Evolutionary conservation across 2,329 filamentous ascomycete genomes (phyloP).

Genomic region (Rutstroemia sp.): DNA sequence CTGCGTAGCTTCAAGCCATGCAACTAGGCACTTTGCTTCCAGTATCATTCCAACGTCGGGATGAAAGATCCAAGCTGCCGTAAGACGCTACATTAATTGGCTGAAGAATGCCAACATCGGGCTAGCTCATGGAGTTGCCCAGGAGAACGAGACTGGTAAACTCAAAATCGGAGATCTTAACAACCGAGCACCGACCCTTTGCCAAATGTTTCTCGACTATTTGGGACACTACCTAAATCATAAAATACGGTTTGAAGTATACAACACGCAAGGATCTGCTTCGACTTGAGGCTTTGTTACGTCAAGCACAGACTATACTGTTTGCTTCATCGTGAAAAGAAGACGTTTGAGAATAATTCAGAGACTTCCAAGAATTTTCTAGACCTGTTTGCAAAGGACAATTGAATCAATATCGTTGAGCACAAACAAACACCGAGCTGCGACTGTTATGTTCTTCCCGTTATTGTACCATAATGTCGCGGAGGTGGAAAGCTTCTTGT

Average conservation of each 20-base stretch:
- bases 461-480: no score
- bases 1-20: slow-evolving; percentile 3
- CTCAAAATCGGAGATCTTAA: not conserved
- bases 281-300: not conserved
- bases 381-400: not conserved
- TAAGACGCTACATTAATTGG: not conserved
- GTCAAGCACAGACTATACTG: not conserved
- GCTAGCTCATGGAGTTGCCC: not conserved
- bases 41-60: no score
- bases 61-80: no score
- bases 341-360: not conserved
- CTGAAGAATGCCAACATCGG: not conserved
- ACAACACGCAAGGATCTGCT: not conserved
- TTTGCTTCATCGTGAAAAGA: not conserved
- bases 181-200: slow-evolving; percentile 1
- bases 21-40: not conserved
- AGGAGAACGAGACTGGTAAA: not conserved
- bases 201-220: not conserved
- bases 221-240: not conserved
- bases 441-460: no score
- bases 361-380: not conserved
- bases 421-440: no score
- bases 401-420: not conserved
- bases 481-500: no score
- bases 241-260: not conserved